Conservation (phyloP, 441 rosid species). For the Erysimum cheiri region DNA sequence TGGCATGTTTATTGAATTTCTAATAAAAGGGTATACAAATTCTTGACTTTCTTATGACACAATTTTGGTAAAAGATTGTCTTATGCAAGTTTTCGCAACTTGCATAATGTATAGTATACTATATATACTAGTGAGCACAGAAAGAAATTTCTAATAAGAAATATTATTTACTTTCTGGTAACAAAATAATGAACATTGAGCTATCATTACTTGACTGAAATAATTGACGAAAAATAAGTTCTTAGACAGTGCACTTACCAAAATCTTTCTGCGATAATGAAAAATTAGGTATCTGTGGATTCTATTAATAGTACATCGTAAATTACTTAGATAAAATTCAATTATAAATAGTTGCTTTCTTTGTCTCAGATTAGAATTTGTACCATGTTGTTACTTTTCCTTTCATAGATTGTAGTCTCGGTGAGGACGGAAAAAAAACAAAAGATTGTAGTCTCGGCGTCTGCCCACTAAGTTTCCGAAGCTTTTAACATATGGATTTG, state of each 20-base stretch:
- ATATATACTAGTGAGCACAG: neutral
- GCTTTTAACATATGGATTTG: too few species aligned
- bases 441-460: too few species aligned
- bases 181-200: neutral
- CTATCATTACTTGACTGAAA: neutral
- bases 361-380: too few species aligned
- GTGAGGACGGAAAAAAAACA: too few species aligned
- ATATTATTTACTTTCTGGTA: neutral
- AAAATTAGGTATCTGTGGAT: neutral
- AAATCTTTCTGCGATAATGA: neutral
- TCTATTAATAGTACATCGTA: neutral
- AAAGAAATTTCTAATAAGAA: neutral
- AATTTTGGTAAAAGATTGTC: neutral
- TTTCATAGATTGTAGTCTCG: too few species aligned
- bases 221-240: neutral
- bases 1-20: neutral
- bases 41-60: conserved; percentile 15
- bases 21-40: neutral
- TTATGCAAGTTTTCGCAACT: conserved; percentile 1
- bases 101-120: conserved; percentile 8
- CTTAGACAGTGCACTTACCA: neutral
- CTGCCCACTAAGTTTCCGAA: too few species aligned
- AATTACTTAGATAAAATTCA: too few species aligned
- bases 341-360: too few species aligned
- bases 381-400: too few species aligned